A percentile compares a stretch with the other conserved stretches of the same genome.
phyloP scores from a whole-genome alignment of 2,329 filamentous ascomycete genomes.

The Sclerotinia sclerotiorum region DNA sequence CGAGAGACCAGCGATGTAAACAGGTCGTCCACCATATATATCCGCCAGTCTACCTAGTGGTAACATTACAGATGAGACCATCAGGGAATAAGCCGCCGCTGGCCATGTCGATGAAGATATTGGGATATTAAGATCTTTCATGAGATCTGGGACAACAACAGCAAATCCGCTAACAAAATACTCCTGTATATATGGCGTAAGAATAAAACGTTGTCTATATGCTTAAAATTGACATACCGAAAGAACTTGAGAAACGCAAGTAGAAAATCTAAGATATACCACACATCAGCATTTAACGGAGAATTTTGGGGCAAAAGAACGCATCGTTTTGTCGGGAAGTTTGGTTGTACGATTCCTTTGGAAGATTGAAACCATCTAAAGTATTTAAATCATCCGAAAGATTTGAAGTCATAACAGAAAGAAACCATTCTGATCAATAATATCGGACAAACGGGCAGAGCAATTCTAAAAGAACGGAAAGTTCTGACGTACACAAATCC shows the following conservation, averaged over 20 bases:
- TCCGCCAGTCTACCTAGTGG: slow-evolving; percentile 59
- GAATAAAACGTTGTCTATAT: background rate
- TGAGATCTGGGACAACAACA: slow-evolving; percentile 65
- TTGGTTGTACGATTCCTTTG: background rate
- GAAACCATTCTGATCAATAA: background rate
- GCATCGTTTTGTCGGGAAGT: background rate
- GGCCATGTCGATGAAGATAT: slow-evolving; percentile 59
- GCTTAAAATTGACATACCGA: slow-evolving; percentile 10
- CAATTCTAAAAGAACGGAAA: background rate
- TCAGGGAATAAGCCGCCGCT: slow-evolving; percentile 57
- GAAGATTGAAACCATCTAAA: too few species aligned
- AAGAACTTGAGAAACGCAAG: slow-evolving; percentile 19
- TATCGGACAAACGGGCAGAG: background rate
- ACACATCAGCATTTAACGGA: background rate
- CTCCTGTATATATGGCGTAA: slow-evolving; percentile 44
- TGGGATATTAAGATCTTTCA: slow-evolving; percentile 61
- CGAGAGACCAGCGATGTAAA: slow-evolving; percentile 56
- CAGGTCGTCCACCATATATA: slow-evolving; percentile 57
- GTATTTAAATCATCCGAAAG: background rate
- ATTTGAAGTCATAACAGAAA: background rate
- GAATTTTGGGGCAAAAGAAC: background rate
- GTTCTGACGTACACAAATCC: slow-evolving; percentile 21
- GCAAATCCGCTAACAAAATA: slow-evolving; percentile 70
- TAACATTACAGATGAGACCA: slow-evolving; percentile 55
- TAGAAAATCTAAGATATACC: slow-evolving; percentile 14